These are phyloP conservation scores for Nigrospora oryzae DNA, from an alignment of 2,329 filamentous ascomycete genomes.

Conservation along the genomic window DNA sequence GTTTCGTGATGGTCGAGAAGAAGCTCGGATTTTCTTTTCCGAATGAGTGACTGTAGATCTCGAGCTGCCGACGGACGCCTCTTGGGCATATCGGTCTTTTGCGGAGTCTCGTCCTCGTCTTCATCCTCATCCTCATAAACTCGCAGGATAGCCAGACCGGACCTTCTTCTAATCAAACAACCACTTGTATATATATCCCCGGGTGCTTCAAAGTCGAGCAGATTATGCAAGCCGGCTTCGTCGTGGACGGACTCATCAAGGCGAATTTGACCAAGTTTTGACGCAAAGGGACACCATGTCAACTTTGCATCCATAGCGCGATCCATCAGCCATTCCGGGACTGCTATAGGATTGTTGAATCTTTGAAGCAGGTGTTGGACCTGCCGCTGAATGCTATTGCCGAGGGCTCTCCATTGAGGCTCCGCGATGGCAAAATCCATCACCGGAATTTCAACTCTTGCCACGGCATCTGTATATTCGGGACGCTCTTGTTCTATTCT, in stretches of 20 bases:
- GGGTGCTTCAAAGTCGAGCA: slow-evolving; percentile 3
- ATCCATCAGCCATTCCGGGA: slow-evolving; percentile 9
- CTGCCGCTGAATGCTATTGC: slow-evolving; percentile 8
- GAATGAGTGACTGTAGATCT: slow-evolving; percentile 11
- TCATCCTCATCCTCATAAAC: slow-evolving; percentile 14
- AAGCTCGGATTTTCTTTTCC: slow-evolving; percentile 14
- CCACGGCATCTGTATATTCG: slow-evolving; percentile 13
- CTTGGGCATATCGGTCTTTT: not conserved
- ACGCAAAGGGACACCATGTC: slow-evolving; percentile 17
- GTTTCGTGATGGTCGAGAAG: not conserved
- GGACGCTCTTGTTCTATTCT: slow-evolving; percentile 18
- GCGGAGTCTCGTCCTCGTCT: slow-evolving; percentile 4
- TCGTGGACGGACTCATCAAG: slow-evolving; percentile 13
- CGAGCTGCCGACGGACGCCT: not conserved
- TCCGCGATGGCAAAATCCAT: slow-evolving; percentile 18
- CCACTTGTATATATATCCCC: slow-evolving; percentile 12
- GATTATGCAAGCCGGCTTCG: not conserved
- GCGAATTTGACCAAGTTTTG: slow-evolving; percentile 6
- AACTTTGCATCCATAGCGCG: slow-evolving; percentile 10
- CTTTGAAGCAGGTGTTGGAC: slow-evolving; percentile 7
- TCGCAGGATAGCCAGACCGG: slow-evolving; percentile 17
- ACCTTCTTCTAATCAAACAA: slow-evolving; percentile 18
- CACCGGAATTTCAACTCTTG: slow-evolving; percentile 16
- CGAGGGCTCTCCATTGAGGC: slow-evolving; percentile 12
- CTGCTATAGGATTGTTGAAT: not conserved